Conservation (phyloP, 2,329 filamentous ascomycete genomes). For the Exutisphaerella laricina region DNA sequence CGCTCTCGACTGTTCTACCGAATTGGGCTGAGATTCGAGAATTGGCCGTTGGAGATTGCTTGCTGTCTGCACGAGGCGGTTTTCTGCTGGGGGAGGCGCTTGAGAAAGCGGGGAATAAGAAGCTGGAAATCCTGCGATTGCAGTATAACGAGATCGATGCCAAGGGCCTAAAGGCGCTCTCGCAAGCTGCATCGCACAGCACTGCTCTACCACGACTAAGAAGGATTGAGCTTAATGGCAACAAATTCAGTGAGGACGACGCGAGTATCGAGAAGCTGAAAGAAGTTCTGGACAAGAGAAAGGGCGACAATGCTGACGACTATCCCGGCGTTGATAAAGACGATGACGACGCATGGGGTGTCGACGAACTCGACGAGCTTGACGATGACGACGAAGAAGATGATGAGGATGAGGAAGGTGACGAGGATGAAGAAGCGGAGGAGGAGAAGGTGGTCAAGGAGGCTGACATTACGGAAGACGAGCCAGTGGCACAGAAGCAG, state of each 20-base stretch:
- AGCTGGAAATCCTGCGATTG: conserved; percentile 73
- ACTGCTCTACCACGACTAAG: conserved; percentile 65
- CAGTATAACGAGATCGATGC: conserved; percentile 93
- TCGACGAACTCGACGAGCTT: conserved; percentile 82
- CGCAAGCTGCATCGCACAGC: conserved; percentile 56
- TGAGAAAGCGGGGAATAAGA: conserved; percentile 66
- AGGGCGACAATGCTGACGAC: conserved; percentile 51
- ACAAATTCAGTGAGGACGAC: conserved; percentile 88
- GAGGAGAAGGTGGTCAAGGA: conserved; percentile 65
- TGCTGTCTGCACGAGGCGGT: conserved; percentile 72
- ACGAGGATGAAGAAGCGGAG: conserved; percentile 50
- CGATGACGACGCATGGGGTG: conserved; percentile 73
- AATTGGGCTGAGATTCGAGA: conserved; percentile 73
- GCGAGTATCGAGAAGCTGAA: conserved; percentile 62
- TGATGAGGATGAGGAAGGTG: conserved; percentile 58
- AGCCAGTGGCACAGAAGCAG: conserved; percentile 65
- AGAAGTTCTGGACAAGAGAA: conserved; percentile 46
- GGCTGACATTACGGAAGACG: conserved; percentile 65
- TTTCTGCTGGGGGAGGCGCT: conserved; percentile 68
- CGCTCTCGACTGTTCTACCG: conserved; percentile 67
- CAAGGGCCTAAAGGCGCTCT: conserved; percentile 65
- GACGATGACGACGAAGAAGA: conserved; percentile 65
- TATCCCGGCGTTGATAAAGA: conserved; percentile 55
- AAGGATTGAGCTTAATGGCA: conserved; percentile 90
- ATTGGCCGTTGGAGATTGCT: conserved; percentile 81